Base-by-base conservation (phyloP, 2,329 filamentous ascomycete genomes). In the Pseudodiploospora longispora region DNA sequence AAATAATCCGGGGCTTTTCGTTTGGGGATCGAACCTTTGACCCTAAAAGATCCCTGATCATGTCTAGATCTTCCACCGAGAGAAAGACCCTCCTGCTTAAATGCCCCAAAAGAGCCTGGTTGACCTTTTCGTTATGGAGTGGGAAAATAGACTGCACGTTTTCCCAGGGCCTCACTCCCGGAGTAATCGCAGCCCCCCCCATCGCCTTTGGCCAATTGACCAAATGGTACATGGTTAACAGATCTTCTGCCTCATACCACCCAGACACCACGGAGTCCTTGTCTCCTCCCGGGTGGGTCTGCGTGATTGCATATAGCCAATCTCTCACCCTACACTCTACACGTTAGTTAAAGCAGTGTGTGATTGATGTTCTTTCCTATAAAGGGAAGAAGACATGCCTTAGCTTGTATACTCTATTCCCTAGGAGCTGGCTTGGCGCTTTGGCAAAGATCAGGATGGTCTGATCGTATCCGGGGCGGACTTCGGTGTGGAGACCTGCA, bases 281-380 rank as follows among this genome's bases (percentile, higher is more conserved):
- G 68, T 70, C 52, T 70, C 71, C 49, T 63, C 70, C 69, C 0
- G 85, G 85, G 42, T 84, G 78, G 35, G 73, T 72, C 38, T 80
- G 71, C 36, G 77, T 76, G 49, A 87, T 78, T 36, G 82, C 82
- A 58, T 85, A 79, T 27, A 89, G 71, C 82, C 83, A 89, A 59
- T 89, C 85, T 52, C 81, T 82, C 30, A 87, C 78, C 53, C 84
- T 85, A 7, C 12, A 35, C 8, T 47, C n/a, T 29, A 31, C 9
- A 29, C 34, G 19, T 19, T 10, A 30, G 10, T 28, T 9, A 10
- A 12, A 29, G 9, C 4, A 37, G 27, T 6, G 28, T 35, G 12
- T 6, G 8, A 6, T 30, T 9, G 19, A 7, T n/a, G 32, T 19
- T 19, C 19, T 19, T 19, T 19, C 19, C 19, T 12, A 19, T 4